phyloP scores from a whole-genome alignment of 768 basidiomycete species.

The Boletus eberwhitei region DNA sequence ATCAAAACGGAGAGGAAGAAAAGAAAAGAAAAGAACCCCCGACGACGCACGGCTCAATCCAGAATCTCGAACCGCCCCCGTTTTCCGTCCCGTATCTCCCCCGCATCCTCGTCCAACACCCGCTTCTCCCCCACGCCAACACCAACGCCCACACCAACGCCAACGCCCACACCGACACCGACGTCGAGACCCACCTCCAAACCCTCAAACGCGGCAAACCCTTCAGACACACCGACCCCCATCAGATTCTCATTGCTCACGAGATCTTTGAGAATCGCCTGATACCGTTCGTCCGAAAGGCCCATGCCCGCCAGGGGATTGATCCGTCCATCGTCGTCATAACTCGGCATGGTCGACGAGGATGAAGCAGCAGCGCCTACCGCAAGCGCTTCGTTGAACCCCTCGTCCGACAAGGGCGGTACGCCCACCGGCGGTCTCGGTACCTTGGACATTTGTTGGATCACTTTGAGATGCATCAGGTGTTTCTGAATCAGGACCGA shows the following conservation, averaged over 20 bases:
- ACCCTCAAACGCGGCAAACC: constrained; percentile 16
- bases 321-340: constrained; percentile 49
- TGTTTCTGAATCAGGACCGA: constrained; percentile 56
- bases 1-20: not conserved
- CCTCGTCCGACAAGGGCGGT: constrained; percentile 52
- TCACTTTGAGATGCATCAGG: constrained; percentile 80
- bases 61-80: constrained; percentile 59
- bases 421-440: constrained; percentile 61
- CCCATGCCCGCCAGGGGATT: constrained; percentile 89
- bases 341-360: constrained; percentile 30
- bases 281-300: constrained; percentile 85
- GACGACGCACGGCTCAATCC: constrained; percentile 37
- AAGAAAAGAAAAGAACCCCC: not conserved
- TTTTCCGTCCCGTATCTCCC: constrained; percentile 44
- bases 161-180: constrained; percentile 18
- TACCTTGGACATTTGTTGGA: constrained; percentile 70
- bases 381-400: constrained; percentile 54
- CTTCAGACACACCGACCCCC: constrained; percentile 36
- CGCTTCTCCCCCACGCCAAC: constrained; percentile 36
- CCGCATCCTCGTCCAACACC: constrained; percentile 36
- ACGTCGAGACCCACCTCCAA: constrained; percentile 14
- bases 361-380: constrained; percentile 32
- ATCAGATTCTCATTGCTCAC: constrained; percentile 61
- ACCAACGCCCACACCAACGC: constrained; percentile 16
- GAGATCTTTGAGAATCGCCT: constrained; percentile 69